Percentiles rank a stretch among this genome's conserved stretches.
phyloP scores from a whole-genome alignment of 352 stramenopile species.

The Phytophthora fragariae region DNA sequence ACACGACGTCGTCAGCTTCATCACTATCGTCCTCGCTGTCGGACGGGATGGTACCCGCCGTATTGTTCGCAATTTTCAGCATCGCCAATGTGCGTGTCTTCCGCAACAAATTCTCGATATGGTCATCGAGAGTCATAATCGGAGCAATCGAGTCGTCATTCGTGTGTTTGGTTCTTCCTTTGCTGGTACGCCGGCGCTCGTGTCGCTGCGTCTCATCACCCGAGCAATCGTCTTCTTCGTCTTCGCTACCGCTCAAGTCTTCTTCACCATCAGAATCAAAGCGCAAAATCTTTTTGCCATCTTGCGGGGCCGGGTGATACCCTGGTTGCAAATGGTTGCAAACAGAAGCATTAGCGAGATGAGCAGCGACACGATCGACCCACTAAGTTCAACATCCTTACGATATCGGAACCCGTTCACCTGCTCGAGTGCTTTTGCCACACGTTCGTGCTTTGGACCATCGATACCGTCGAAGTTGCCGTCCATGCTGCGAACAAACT shows the following conservation, averaged over 20 bases:
- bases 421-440: conserved; percentile 71
- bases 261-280: conserved; percentile 60
- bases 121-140: conserved; percentile 63
- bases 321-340: conserved; percentile 32
- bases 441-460: conserved; percentile 62
- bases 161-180: conserved; percentile 1
- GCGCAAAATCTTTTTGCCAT: conserved; percentile 51
- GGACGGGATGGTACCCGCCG: conserved; percentile 60
- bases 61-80: conserved; percentile 81
- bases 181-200: conserved; percentile 10
- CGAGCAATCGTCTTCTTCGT: conserved; percentile 1
- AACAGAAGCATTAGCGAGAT: neutral
- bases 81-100: conserved; percentile 73
- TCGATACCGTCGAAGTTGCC: conserved; percentile 26
- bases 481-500: conserved; percentile 18
- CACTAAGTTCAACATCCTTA: conserved; percentile 26
- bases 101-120: conserved; percentile 72
- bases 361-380: neutral
- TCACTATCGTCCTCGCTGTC: conserved; percentile 56
- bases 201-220: conserved; percentile 20
- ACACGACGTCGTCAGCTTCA: conserved; percentile 47
- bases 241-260: conserved; percentile 18
- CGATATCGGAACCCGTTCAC: conserved; percentile 76
- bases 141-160: neutral
- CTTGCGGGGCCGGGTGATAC: conserved; percentile 51